Base-by-base conservation (phyloP, 805 yeast genomes). In the Kluyveromyces nonfermentans region DNA sequence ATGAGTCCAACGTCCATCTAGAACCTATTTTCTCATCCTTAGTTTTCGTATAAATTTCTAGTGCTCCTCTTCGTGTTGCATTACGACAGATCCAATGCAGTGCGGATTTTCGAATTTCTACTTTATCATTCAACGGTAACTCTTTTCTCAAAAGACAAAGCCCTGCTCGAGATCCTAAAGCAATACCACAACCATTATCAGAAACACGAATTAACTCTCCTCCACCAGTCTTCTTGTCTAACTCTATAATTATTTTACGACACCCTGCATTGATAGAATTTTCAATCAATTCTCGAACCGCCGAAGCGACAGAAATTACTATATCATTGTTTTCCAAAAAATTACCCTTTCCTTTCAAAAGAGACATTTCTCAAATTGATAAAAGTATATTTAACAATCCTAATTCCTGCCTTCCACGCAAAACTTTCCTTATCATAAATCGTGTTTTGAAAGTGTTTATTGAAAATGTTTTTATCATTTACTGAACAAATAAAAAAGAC, bases 161-260 rank as follows among this genome's bases (percentile, higher is more conserved):
- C 7, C 61, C 7, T 0, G 47, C 37, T n/a, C 70, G 43, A 42
- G 65, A 72, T 0, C 32, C 46, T 9, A 42, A 40, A 0, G 35
- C 20, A 0, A 72, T 60, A 0, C 77, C 77, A 1, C 44, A 5
- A 0, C 77, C 77, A 49, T 69, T 64, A 47, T 73, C 77, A 22
- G 51, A 53, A 1, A 71, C 71, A 10, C 40, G 41, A 16, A 60
- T 53, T 32, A 50, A 55, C 14, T 53, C 50, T 43, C 60, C 54
- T 4, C 74, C 75, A 10, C 67, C 69, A 0, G 71, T 61, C 9
- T 53, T 53, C 3, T 54, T 49, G 48, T 71, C 75, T 2, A 70
- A 47, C 37, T 69, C 73, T 10, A 71, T 49, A 20, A 47, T 49
- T 4, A 71, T 56, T 28, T 57, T 61, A 9, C 51, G 55, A 4